A percentile compares a stretch with the other conserved stretches of the same genome.
Evolutionary conservation across 306 rosid species (phyloP).

Genomic region (Parietaria judaica): DNA sequence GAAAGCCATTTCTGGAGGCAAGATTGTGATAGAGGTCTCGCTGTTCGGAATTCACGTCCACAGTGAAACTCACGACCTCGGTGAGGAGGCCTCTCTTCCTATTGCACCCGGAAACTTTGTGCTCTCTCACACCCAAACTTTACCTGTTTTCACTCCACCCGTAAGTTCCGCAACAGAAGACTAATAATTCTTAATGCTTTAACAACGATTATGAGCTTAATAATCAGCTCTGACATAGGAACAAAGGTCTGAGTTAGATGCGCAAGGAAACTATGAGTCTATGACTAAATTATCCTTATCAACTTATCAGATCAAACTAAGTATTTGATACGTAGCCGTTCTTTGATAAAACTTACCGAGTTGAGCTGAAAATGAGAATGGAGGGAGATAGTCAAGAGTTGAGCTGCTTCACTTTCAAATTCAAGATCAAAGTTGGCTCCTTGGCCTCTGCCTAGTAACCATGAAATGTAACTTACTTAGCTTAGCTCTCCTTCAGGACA

Average conservation of each 20-base stretch:
- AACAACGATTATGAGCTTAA: no score
- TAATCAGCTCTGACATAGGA: no score
- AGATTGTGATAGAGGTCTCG: constrained; percentile 55
- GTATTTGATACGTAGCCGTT: no score
- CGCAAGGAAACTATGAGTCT: no score
- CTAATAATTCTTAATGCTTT: constrained; percentile 4
- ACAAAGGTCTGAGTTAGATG: no score
- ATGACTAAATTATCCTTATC: no score
- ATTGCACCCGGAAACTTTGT: constrained; percentile 47
- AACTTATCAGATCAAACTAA: no score
- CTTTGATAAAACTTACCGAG: no score
- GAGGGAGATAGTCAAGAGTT: constrained; percentile 24
- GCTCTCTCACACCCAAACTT: constrained; percentile 61
- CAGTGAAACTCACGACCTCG: constrained; percentile 48
- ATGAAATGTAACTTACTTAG: constrained; percentile 5
- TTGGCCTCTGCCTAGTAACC: constrained; percentile 22
- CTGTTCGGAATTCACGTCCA: constrained; percentile 59
- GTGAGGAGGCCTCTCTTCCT: constrained; percentile 55
- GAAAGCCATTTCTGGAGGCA: constrained; percentile 46
- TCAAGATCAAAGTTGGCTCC: constrained; percentile 42
- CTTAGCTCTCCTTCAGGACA: constrained; percentile 1
- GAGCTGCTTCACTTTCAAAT: constrained; percentile 62
- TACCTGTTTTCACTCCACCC: constrained; percentile 71
- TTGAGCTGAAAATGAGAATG: constrained; percentile 55
- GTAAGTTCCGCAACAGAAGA: constrained; percentile 42